Conservation (phyloP, 208 protist species). For the Herpetomonas samuelpessoai region DNA sequence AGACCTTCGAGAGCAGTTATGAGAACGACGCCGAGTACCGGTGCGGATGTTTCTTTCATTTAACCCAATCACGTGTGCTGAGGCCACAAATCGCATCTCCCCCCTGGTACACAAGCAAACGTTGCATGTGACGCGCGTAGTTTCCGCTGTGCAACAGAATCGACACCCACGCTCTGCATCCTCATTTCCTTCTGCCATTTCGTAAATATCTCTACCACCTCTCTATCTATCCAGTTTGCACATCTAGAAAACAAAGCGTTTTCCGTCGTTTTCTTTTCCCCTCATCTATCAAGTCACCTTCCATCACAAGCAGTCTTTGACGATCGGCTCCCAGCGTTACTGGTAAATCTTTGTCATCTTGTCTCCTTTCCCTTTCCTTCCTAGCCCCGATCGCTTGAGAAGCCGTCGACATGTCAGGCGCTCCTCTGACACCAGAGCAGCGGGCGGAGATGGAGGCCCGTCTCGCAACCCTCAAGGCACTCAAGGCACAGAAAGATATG, state of each 20-base stretch:
- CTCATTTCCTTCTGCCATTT: neutral
- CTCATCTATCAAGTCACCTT: too few relatives aligned
- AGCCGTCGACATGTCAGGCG: neutral
- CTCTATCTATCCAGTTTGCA: constrained; percentile 1
- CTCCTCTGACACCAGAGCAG: constrained; percentile 47
- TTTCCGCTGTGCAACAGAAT: too few relatives aligned
- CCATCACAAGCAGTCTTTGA: too few relatives aligned
- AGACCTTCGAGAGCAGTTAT: too few relatives aligned
- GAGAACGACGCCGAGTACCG: too few relatives aligned
- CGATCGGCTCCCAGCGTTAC: too few relatives aligned
- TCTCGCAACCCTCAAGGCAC: constrained; percentile 36
- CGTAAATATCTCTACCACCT: neutral
- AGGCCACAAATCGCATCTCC: too few relatives aligned
- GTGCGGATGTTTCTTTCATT: too few relatives aligned
- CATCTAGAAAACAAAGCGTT: constrained; percentile 1
- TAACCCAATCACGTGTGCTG: too few relatives aligned
- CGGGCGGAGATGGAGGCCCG: constrained; percentile 45
- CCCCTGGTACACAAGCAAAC: too few relatives aligned
- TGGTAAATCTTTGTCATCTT: neutral
- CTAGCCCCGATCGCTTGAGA: neutral
- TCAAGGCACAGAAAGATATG: constrained; percentile 11
- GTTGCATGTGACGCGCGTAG: too few relatives aligned
- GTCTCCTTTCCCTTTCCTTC: neutral
- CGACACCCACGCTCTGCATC: too few relatives aligned
- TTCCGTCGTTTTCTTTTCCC: neutral